Base-by-base conservation (phyloP, 345 rosid genomes). In the Bruguiera parviflora region DNA sequence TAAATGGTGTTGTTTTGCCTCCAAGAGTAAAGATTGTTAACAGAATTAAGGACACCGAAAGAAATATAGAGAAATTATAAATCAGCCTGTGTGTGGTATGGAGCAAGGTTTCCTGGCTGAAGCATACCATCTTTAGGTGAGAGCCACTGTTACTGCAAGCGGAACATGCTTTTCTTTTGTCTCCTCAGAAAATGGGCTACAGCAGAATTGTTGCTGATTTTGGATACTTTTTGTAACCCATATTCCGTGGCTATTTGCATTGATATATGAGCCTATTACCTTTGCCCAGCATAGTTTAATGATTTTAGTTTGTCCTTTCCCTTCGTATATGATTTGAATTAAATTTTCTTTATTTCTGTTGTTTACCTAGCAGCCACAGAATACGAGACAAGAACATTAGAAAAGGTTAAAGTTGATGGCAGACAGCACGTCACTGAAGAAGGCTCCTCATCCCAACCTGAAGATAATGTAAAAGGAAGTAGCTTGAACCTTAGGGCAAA, bases 371-470 rank as follows among this genome's bases (percentile, higher is more conserved):
- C 81, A 68, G 49, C 84, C 64, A 51, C 75, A 51, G 85, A 65
- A 2, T 74, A 79, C 49, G 84, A 79, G 46, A 80, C 83, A 67
- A 76, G 81, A 64, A 70, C 69, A 11, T 13, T 75, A 2, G 89
- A 85, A 46, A 76, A 80, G 9, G 65, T 81, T 24, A 94, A 82
- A 84, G 82, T 77, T n/a, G 95, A 88, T 37, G 90, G 89, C 5
- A 94, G 87, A 68, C 91, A 84, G 76, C 87, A 78, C 53, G 81
- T 64, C 27, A 71, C 84, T 20, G 96, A 89, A 83, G 96, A 88
- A 84, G 96, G 89, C 59, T 86, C 88, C 55, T 80, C 93, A 25
- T 77, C 80, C 75, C 90, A 78, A 63, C 81, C 85, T 27, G 92
- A 83, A 65, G 82, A 78, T 65, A 86, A 79, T 49, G 79, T 59